Evolutionary conservation across 2,329 filamentous ascomycete species (phyloP).

Genomic region (Sporothrix protearum): DNA sequence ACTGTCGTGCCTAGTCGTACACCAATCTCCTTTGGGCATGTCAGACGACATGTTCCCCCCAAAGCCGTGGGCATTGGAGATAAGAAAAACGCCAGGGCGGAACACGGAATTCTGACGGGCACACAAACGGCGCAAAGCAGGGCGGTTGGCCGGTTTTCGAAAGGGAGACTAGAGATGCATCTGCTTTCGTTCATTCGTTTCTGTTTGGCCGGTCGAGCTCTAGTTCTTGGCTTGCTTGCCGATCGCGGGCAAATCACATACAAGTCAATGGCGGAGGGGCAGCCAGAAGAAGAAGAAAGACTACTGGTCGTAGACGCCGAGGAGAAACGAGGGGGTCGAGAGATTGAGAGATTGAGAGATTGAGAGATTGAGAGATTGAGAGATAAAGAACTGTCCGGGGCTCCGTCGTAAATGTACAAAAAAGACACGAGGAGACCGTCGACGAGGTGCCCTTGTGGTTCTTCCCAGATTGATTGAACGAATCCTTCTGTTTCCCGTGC

Average conservation of each 20-base stretch:
- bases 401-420: too few relatives aligned
- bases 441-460: too few relatives aligned
- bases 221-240: not conserved
- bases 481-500: too few relatives aligned
- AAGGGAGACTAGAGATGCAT: not conserved
- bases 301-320: not conserved
- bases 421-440: not conserved
- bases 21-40: constrained; percentile 18
- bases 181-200: not conserved
- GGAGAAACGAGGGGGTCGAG: too few relatives aligned
- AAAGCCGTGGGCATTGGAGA: constrained; percentile 21
- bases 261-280: not conserved
- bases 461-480: too few relatives aligned
- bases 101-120: not conserved
- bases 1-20: too few relatives aligned
- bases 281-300: not conserved
- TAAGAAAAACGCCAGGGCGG: constrained; percentile 12
- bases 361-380: not conserved
- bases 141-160: not conserved
- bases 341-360: too few relatives aligned
- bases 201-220: not conserved
- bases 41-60: constrained; percentile 15
- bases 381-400: too few relatives aligned
- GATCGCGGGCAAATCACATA: constrained; percentile 1
- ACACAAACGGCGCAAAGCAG: not conserved